A percentile compares a stretch with the other conserved stretches of the same genome.
Conservation (phyloP, 2,329 filamentous ascomycete genomes). For the Dactylonectria macrodidyma region DNA sequence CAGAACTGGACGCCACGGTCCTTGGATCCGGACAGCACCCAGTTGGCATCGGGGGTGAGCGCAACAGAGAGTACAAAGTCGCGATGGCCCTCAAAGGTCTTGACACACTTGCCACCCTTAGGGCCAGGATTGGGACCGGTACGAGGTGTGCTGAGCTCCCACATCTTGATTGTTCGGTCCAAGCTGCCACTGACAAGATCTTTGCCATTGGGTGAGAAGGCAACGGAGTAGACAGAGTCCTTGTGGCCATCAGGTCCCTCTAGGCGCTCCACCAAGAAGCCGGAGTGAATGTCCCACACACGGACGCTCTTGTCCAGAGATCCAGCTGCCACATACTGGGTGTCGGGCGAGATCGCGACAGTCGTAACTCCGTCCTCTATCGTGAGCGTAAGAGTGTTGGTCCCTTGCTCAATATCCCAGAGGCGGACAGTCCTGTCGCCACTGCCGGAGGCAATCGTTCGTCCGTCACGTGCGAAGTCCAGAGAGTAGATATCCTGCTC, state of each 20-base stretch:
- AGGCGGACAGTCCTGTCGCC: conserved; percentile 95
- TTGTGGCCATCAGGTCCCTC: conserved; percentile 96
- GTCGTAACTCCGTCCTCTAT: conserved; percentile 99
- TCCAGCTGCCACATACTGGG: conserved; percentile 93
- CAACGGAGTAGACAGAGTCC: conserved; percentile 96
- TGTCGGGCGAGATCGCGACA: conserved; percentile 96
- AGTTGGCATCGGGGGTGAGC: conserved; percentile 91
- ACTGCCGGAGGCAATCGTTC: conserved; percentile 94
- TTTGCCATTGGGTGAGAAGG: conserved; percentile 93
- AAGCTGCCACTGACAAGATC: conserved; percentile 95
- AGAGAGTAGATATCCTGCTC: conserved; percentile 99
- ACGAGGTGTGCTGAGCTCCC: conserved; percentile 86
- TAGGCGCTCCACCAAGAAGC: conserved; percentile 89
- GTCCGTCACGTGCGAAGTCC: conserved; percentile 93
- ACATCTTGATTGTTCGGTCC: conserved; percentile 99
- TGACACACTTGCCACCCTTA: conserved; percentile 93
- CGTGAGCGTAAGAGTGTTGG: conserved; percentile 85
- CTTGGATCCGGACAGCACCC: conserved; percentile 98
- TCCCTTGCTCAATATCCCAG: conserved; percentile 92
- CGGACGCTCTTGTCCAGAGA: conserved; percentile 98
- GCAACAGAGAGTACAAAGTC: conserved; percentile 98
- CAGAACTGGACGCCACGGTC: conserved; percentile 98
- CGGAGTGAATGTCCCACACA: conserved; percentile 93
- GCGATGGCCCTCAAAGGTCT: conserved; percentile 97
- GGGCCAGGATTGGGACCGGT: conserved; percentile 76